Evolutionary conservation across 345 rosid genomes (phyloP).

Genomic region (Acer campestre): DNA sequence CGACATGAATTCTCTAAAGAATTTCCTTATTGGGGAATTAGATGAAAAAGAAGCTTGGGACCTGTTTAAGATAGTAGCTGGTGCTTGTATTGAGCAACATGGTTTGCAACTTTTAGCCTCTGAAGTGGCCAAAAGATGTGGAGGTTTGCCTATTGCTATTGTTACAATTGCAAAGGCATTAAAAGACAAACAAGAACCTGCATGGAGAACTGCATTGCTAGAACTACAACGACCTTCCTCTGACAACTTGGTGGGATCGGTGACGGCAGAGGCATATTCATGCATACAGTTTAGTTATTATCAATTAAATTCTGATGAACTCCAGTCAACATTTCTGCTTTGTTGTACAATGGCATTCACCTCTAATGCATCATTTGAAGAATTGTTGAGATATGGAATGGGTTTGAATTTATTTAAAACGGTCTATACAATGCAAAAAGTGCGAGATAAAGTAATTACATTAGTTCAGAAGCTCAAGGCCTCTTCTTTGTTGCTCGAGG

Average conservation of each 20-base stretch:
- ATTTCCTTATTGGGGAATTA: background rate
- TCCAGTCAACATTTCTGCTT: background rate
- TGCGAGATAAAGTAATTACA: constrained; percentile 13
- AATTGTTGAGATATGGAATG: constrained; percentile 25
- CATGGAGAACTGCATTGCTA: constrained; percentile 27
- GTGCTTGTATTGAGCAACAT: background rate
- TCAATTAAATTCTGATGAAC: background rate
- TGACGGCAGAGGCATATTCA: background rate
- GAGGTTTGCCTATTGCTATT: constrained; percentile 17
- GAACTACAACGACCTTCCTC: background rate
- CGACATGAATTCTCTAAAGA: background rate
- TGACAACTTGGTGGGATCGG: background rate
- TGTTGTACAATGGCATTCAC: background rate
- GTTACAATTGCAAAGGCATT: constrained; percentile 24
- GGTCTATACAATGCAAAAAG: background rate
- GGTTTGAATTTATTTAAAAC: constrained; percentile 25
- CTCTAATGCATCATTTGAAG: background rate
- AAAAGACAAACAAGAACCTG: background rate
- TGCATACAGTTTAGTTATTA: background rate
- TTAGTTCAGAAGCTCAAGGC: constrained; percentile 25
- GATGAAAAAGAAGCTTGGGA: constrained; percentile 29
- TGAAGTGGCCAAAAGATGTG: constrained; percentile 25
- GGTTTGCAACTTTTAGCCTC: constrained; percentile 10
- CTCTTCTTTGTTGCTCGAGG: constrained; percentile 20
- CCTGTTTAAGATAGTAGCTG: constrained; percentile 24